Conservation (phyloP, 306 rosid genomes). For the Castanopsis chinensis region DNA sequence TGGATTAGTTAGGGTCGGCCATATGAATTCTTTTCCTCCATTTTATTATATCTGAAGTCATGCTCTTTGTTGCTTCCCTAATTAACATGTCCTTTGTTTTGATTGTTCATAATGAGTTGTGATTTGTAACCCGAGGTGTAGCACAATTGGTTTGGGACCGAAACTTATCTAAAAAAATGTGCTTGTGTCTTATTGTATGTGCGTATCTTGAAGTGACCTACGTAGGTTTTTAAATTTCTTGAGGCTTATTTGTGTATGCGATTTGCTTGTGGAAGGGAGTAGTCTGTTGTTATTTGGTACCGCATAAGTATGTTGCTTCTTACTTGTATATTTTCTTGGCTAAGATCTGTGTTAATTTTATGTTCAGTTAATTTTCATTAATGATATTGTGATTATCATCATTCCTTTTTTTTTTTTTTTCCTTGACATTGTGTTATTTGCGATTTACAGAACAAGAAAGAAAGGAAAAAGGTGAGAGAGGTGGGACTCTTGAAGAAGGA, state of each 20-base stretch:
- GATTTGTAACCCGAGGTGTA: too few relatives aligned
- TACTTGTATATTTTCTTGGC: not conserved
- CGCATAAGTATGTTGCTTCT: not conserved
- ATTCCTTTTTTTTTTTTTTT: not conserved
- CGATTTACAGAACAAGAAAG: constrained; percentile 77
- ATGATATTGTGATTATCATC: not conserved
- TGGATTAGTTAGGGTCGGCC: too few relatives aligned
- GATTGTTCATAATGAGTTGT: not conserved
- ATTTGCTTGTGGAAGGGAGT: not conserved
- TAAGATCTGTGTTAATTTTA: not conserved
- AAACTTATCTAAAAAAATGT: too few relatives aligned
- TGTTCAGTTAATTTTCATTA: not conserved
- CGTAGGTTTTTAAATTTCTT: not conserved
- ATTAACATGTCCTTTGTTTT: not conserved
- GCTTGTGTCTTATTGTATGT: too few relatives aligned
- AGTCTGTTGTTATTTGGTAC: not conserved
- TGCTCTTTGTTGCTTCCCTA: not conserved
- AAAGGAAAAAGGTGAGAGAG: constrained; percentile 98
- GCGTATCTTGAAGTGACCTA: too few relatives aligned
- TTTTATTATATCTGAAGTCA: too few relatives aligned
- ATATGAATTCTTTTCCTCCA: too few relatives aligned
- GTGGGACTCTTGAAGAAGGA: constrained; percentile 99
- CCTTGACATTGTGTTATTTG: constrained; percentile 16
- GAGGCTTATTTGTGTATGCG: not conserved
- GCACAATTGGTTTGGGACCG: too few relatives aligned